A percentile compares a stretch with the other conserved stretches of the same genome.
Evolutionary conservation across 2,329 filamentous ascomycete species (phyloP).

Genomic region (Drechslerella coelobrocha): DNA sequence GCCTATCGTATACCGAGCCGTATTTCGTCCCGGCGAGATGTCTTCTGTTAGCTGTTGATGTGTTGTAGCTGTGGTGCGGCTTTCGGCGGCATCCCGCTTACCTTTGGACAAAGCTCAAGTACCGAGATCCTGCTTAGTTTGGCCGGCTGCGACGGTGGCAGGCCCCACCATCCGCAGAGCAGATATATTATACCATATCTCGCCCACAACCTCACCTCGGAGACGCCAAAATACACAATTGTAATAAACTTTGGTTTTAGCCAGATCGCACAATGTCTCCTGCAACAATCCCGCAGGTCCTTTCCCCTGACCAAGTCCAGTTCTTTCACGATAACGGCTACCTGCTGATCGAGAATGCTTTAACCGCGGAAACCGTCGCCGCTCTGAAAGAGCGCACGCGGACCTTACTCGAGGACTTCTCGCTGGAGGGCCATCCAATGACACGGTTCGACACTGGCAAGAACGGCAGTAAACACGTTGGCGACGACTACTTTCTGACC

Average conservation of each 20-base stretch:
- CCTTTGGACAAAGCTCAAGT: too few species aligned
- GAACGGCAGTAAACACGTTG: constrained; percentile 72
- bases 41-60: not conserved
- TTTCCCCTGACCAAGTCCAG: constrained; percentile 73
- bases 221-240: too few species aligned
- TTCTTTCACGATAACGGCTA: constrained; percentile 85
- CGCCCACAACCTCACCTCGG: too few species aligned
- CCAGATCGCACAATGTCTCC: constrained; percentile 30
- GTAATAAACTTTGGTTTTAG: too few species aligned
- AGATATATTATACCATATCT: not conserved
- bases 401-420: constrained; percentile 74
- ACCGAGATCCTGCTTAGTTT: too few species aligned
- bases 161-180: not conserved
- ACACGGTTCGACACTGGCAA: constrained; percentile 91
- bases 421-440: constrained; percentile 84
- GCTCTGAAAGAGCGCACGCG: constrained; percentile 77
- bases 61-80: not conserved
- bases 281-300: constrained; percentile 62
- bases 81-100: constrained; percentile 7
- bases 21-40: not conserved
- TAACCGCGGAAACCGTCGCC: constrained; percentile 70
- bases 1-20: too few species aligned
- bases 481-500: constrained; percentile 90
- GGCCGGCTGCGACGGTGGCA: not conserved
- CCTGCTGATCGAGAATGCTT: constrained; percentile 80